Evolutionary conservation across 495 filamentous ascomycete genomes (phyloP).

Genomic region (Rhypophila decipiens): DNA sequence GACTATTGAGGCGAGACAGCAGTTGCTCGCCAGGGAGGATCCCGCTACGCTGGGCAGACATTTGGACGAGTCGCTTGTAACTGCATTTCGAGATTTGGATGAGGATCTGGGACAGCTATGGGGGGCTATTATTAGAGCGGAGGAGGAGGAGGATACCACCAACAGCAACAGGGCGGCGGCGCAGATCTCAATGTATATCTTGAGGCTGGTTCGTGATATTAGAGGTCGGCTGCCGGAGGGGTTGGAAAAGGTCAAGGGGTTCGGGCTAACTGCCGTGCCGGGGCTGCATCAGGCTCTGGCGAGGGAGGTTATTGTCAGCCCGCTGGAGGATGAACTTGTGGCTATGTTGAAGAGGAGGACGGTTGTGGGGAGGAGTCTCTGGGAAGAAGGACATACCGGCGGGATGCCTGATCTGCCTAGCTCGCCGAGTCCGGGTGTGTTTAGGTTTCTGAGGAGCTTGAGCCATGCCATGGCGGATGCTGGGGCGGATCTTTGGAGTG

Average conservation of each 20-base stretch:
- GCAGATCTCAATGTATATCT: conserved; percentile 65
- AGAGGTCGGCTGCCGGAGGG: conserved; percentile 52
- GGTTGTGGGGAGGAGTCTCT: conserved; percentile 52
- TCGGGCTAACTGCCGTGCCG: conserved; percentile 47
- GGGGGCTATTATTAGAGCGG: no score
- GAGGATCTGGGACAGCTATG: conserved; percentile 44
- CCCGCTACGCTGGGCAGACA: conserved; percentile 55
- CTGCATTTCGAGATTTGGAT: conserved; percentile 56
- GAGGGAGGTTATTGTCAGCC: conserved; percentile 21
- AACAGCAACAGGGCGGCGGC: conserved; percentile 38
- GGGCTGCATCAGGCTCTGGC: conserved; percentile 53
- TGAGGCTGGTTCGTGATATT: conserved; percentile 73
- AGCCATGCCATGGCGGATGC: conserved; percentile 57
- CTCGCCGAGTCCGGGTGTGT: conserved; percentile 73
- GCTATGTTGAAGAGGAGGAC: conserved; percentile 31
- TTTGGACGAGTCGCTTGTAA: conserved; percentile 49
- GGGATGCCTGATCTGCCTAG: conserved; percentile 63
- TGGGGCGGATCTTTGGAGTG: conserved; percentile 81
- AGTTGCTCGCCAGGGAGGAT: conserved; percentile 65
- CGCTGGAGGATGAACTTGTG: conserved; percentile 37
- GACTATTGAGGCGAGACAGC: conserved; percentile 58
- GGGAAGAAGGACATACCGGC: conserved; percentile 52
- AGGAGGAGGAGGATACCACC: no score
- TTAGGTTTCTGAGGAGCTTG: conserved; percentile 65
- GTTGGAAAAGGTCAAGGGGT: conserved; percentile 30